phyloP scores from a whole-genome alignment of 108 stramenopile species.

The Skeletonema grethae region DNA sequence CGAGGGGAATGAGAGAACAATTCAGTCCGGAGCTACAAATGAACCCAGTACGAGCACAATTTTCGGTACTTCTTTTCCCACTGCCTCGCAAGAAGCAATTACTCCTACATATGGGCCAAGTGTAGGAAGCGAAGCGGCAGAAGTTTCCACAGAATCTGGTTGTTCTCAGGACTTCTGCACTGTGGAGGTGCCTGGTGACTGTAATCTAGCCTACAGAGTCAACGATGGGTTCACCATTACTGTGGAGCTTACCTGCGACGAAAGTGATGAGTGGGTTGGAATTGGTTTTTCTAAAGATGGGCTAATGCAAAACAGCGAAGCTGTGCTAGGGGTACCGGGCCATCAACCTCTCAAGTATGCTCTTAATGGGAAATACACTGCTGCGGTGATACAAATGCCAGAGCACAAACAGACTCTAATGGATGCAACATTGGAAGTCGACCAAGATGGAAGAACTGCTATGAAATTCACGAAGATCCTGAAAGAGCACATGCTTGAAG shows the following conservation, averaged over 20 bases:
- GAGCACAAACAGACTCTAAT: conserved; percentile 4
- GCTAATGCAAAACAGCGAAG: not conserved
- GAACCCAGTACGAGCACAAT: not conserved
- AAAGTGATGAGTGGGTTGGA: conserved; percentile 7
- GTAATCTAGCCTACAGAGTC: not conserved
- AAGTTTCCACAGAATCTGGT: not conserved
- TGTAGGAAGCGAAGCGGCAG: not conserved
- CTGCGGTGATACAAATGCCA: conserved; percentile 2
- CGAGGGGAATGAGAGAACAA: not conserved
- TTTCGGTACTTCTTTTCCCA: not conserved
- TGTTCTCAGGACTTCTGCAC: not conserved
- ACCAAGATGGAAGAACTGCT: not conserved
- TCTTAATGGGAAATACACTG: conserved; percentile 4
- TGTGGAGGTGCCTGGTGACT: not conserved
- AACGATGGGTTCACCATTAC: not conserved
- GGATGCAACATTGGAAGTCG: conserved; percentile 1
- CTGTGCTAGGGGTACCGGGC: conserved; percentile 5
- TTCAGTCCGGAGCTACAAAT: not conserved
- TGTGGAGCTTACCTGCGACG: conserved; percentile 1
- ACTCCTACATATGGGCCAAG: not conserved
- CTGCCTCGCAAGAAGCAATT: not conserved
- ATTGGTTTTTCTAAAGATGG: conserved; percentile 3
- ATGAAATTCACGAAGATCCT: conserved; percentile 4
- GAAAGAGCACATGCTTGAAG: not conserved
- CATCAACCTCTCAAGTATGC: conserved; percentile 5